Percentiles rank a stretch among this genome's conserved stretches.
These are phyloP conservation scores for Pythium scleroteichum DNA, from an alignment of 352 stramenopile species.

Conservation along the genomic window DNA sequence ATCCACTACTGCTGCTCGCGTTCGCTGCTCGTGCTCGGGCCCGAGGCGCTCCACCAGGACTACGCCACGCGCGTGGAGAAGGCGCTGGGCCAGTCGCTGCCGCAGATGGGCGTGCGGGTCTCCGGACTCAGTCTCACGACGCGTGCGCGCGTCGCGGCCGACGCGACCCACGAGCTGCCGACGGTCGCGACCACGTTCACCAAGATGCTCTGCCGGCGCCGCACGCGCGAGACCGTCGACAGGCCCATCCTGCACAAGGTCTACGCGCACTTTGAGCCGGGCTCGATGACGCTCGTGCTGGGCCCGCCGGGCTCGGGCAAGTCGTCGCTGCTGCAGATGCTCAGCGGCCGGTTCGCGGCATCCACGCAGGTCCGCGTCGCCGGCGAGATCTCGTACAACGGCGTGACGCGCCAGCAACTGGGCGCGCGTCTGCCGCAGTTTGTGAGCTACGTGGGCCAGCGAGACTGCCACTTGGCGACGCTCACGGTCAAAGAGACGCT, in stretches of 20 bases:
- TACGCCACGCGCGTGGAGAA: conserved; percentile 29
- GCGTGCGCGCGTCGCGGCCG: conserved; percentile 9
- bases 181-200: conserved; percentile 7
- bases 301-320: conserved; percentile 51
- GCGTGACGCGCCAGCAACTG: conserved; percentile 28
- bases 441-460: conserved; percentile 49
- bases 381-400: conserved; percentile 51
- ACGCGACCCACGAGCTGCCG: conserved; percentile 9
- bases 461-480: conserved; percentile 45
- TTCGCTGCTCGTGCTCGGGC: conserved; percentile 17
- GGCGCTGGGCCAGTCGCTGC: conserved; percentile 23
- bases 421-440: conserved; percentile 42
- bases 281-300: conserved; percentile 57
- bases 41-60: conserved; percentile 34
- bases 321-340: conserved; percentile 52
- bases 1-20: conserved; percentile 10
- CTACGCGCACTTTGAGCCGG: conserved; percentile 41
- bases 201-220: background rate
- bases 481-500: conserved; percentile 52
- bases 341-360: conserved; percentile 48
- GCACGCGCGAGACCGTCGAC: conserved; percentile 5
- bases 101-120: conserved; percentile 37
- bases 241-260: conserved; percentile 36
- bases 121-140: conserved; percentile 29
- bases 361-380: conserved; percentile 38